A percentile compares a stretch with the other conserved stretches of the same genome.
Conservation (phyloP, 192 early-diverging fungal genomes). For the Rhizophagus clarus region DNA sequence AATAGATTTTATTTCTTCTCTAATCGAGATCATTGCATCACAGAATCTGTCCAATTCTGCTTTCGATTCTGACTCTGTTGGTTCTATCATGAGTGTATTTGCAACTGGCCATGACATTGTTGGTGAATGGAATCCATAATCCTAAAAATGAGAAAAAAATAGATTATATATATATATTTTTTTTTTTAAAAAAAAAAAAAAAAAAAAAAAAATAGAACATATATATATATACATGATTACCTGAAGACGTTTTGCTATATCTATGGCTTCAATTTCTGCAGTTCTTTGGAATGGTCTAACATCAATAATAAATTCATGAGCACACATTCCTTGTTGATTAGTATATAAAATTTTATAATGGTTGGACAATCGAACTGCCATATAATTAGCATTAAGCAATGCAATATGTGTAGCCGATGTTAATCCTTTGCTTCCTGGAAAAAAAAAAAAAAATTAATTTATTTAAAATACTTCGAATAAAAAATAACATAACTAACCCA, state of each 20-base stretch:
- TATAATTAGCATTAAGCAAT: conserved; percentile 98
- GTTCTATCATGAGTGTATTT: conserved; percentile 99
- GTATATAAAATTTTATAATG: conserved; percentile 94
- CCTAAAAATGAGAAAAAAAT: conserved; percentile 39
- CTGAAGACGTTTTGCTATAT: conserved; percentile 97
- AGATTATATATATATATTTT: neutral
- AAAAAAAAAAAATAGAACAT: too few species aligned
- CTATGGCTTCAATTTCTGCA: conserved; percentile 88
- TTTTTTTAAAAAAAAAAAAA: neutral
- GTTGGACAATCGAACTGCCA: conserved; percentile 84
- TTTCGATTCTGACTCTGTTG: conserved; percentile 95
- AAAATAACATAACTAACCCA: conserved; percentile 57
- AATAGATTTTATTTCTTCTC: conserved; percentile 87
- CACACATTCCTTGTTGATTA: conserved; percentile 94
- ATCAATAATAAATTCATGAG: conserved; percentile 99
- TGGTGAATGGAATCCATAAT: conserved; percentile 98
- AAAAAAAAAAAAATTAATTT: neutral
- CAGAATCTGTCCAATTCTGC: conserved; percentile 96
- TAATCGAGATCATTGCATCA: conserved; percentile 97
- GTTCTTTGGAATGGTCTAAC: conserved; percentile 82
- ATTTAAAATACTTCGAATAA: neutral
- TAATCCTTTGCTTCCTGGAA: conserved; percentile 74
- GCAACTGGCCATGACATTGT: conserved; percentile 99
- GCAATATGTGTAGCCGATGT: conserved; percentile 85
- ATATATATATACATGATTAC: neutral